Conservation (phyloP, 2,329 filamentous ascomycete species). For the Penicillium olsonii region DNA sequence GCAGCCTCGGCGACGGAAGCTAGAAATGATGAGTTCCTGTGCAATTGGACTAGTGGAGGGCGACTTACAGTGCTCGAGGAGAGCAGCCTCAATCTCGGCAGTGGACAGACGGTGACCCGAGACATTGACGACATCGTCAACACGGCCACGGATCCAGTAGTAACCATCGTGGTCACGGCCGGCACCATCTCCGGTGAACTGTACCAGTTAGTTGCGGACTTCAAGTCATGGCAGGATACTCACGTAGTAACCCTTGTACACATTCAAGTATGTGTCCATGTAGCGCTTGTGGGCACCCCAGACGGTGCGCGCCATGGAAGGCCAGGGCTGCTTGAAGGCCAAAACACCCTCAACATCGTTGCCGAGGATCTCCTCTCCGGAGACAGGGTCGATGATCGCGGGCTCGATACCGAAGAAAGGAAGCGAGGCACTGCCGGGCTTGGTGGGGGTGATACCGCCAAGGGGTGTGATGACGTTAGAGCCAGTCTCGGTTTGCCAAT, state of each 20-base stretch:
- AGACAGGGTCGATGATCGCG: constrained; percentile 94
- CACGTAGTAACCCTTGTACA: constrained; percentile 98
- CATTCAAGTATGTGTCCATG: constrained; percentile 97
- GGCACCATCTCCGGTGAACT: constrained; percentile 73
- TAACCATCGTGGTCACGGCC: constrained; percentile 97
- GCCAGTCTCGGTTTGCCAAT: constrained; percentile 99
- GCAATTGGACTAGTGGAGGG: background rate
- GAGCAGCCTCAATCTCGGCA: constrained; percentile 94
- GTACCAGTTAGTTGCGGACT: background rate
- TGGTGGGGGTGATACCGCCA: constrained; percentile 90
- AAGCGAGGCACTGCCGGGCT: constrained; percentile 91
- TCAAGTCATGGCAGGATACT: constrained; percentile 39
- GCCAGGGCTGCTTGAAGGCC: constrained; percentile 97
- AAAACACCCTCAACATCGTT: constrained; percentile 98
- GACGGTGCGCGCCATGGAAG: constrained; percentile 96
- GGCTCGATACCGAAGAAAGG: constrained; percentile 99
- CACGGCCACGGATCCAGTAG: constrained; percentile 99
- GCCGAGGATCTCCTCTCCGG: constrained; percentile 86
- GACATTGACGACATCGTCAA: constrained; percentile 98
- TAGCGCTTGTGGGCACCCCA: constrained; percentile 98
- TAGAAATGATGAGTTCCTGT: constrained; percentile 23
- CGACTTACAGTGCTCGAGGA: constrained; percentile 79
- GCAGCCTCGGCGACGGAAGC: constrained; percentile 80
- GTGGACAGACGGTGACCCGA: constrained; percentile 95
- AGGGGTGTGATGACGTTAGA: constrained; percentile 94